These are phyloP conservation scores for Artemisia argyi DNA, from an alignment of 129 eudicot genomes.

Conservation along the genomic window DNA sequence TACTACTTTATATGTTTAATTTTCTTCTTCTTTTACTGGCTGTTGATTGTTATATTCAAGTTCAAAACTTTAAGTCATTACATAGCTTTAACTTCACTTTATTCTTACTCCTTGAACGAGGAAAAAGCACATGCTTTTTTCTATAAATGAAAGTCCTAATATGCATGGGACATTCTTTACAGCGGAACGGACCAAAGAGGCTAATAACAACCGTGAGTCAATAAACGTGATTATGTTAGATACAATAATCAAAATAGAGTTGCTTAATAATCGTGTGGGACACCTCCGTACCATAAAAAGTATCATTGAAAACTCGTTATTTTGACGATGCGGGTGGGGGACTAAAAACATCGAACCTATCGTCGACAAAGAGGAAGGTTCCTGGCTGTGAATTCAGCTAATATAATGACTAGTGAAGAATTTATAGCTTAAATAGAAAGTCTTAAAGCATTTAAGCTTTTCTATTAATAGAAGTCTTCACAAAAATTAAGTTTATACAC, in stretches of 20 bases:
- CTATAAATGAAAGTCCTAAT: not conserved
- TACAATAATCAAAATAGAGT: not conserved
- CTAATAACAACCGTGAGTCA: not conserved
- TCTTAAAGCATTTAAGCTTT: no score
- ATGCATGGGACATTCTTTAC: conserved; percentile 4
- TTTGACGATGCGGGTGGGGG: no score
- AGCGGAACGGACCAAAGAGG: not conserved
- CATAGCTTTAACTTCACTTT: not conserved
- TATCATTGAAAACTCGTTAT: no score
- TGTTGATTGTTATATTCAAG: conserved; percentile 3
- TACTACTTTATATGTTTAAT: not conserved
- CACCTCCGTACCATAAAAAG: not conserved
- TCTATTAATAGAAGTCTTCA: no score
- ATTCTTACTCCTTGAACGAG: conserved; percentile 9
- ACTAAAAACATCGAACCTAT: no score
- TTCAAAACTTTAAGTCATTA: no score
- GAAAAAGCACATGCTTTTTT: not conserved
- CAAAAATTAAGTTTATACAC: not conserved
- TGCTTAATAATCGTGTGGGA: not conserved
- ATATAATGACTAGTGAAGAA: no score
- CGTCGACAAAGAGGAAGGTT: not conserved
- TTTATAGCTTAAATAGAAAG: no score
- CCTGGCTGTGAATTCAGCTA: not conserved
- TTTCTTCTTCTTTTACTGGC: conserved; percentile 11
- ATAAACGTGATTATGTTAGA: not conserved